Evolutionary conservation across 257 asterid species (phyloP), one percentile per base, ranked within the genome.

Genomic region (Orobanche coerulescens): DNA sequence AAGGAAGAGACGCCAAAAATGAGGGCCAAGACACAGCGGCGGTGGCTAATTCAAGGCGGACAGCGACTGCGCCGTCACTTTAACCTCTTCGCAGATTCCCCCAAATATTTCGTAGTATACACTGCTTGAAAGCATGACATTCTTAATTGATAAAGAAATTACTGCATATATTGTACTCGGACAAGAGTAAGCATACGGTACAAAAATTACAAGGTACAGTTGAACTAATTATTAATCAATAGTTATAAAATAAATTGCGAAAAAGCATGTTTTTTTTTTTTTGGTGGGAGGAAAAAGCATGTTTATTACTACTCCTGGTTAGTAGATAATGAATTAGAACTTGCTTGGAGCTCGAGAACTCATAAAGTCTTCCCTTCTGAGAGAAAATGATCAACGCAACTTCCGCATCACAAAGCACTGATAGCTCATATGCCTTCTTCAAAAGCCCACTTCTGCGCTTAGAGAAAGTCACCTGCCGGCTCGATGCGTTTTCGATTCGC

Each of bases 21-120:
- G 84, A 86, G 91, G 95, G 88, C 97, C 91, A 86, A 79, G 94
- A 80, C 89, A 71, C 68, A 46, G 79, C 78, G n/a, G 15, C 64
- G 22, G 67, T 4, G 67, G 79, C 77, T 67, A 65, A 9, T 82
- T 65, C 94, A 83, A 82, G 95, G 96, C 88, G 88, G 94, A 84
- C 94, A 74, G 84, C 82, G 68, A n/a, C 62, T 81, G 71, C 26
- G 84, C 83, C 79, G 91, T 82, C 96, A 47, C 92, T 84, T 75
- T 75, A 75, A 71, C 80, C 78, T 64, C 75, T 74, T 70, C 79
- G 22, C n/a, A n/a, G n/a, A n/a, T n/a, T n/a, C n/a, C n/a, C n/a
- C n/a, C n/a, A n/a, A n/a, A n/a, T n/a, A n/a, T n/a, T n/a, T n/a
- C n/a, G n/a, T n/a, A n/a, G n/a, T n/a, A n/a, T n/a, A n/a, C n/a